These are phyloP conservation scores for Pseudogymnoascus sp. DNA, from an alignment of 2,329 filamentous ascomycete genomes.

Conservation along the genomic window DNA sequence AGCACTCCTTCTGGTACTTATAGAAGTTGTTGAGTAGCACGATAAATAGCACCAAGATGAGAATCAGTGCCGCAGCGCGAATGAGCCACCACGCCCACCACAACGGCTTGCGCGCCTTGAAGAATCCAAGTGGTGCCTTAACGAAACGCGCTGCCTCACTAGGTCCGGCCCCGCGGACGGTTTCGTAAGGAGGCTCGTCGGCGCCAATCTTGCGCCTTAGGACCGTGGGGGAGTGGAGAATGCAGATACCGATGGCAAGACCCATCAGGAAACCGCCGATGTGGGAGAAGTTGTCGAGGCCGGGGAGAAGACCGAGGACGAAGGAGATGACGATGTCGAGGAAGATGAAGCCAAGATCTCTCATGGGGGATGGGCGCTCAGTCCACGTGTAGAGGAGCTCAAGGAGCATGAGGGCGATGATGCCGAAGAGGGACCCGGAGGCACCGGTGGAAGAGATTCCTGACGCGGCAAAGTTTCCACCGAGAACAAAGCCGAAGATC, in stretches of 20 bases:
- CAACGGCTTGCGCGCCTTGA: slow-evolving; percentile 81
- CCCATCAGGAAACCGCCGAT: slow-evolving; percentile 96
- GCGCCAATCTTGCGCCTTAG: slow-evolving; percentile 67
- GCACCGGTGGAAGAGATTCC: slow-evolving; percentile 79
- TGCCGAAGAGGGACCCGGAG: slow-evolving; percentile 83
- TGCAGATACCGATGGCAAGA: slow-evolving; percentile 72
- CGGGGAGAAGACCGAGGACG: slow-evolving; percentile 82
- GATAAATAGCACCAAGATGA: slow-evolving; percentile 79
- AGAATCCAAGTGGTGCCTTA: slow-evolving; percentile 65
- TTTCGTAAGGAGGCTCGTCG: slow-evolving; percentile 61
- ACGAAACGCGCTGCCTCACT: slow-evolving; percentile 36
- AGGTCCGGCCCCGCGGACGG: slow-evolving; percentile 43
- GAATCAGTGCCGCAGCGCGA: slow-evolving; percentile 66
- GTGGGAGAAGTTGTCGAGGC: slow-evolving; percentile 93
- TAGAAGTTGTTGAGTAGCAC: slow-evolving; percentile 90
- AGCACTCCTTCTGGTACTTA: slow-evolving; percentile 63
- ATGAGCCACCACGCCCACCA: slow-evolving; percentile 99
- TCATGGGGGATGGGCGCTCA: slow-evolving; percentile 65
- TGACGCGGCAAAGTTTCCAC: slow-evolving; percentile 82
- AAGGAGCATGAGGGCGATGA: slow-evolving; percentile 79
- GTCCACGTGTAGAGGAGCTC: slow-evolving; percentile 92
- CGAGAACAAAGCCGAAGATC: slow-evolving; percentile 92
- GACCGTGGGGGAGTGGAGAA: slow-evolving; percentile 79
- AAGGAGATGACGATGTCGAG: slow-evolving; percentile 85
- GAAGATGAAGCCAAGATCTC: slow-evolving; percentile 80